These are phyloP conservation scores for Epichloe typhina DNA, from an alignment of 2,329 filamentous ascomycete genomes.

Conservation along the genomic window DNA sequence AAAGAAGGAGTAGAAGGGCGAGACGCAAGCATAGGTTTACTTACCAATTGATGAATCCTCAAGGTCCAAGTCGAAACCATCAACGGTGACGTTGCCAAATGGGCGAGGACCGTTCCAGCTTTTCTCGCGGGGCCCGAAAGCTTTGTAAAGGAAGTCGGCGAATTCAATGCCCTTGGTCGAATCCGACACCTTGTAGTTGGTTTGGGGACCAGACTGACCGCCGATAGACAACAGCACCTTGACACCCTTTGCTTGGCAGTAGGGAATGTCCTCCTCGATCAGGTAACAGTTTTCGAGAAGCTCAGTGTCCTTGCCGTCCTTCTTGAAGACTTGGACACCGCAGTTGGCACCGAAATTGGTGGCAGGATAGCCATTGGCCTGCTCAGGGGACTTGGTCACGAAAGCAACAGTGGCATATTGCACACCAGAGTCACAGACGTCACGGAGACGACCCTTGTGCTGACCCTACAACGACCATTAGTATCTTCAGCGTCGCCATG, in stretches of 20 bases:
- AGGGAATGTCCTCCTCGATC: conserved; percentile 26
- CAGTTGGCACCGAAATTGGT: conserved; percentile 29
- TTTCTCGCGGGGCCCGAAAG: conserved; percentile 24
- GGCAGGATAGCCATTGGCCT: conserved; percentile 21
- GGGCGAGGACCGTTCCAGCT: conserved; percentile 23
- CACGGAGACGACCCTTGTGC: conserved; percentile 18
- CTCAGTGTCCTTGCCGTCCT: conserved; percentile 13
- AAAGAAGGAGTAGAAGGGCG: too few species aligned
- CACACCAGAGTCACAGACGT: conserved; percentile 24
- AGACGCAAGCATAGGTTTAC: conserved; percentile 1
- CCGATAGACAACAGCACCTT: conserved; percentile 31
- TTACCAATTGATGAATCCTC: conserved; percentile 19
- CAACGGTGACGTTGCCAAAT: conserved; percentile 23
- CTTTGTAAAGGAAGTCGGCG: conserved; percentile 24
- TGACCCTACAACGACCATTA: conserved; percentile 20
- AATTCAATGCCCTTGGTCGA: conserved; percentile 21
- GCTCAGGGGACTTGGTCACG: conserved; percentile 25
- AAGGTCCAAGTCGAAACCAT: conserved; percentile 32
- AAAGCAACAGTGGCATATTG: conserved; percentile 26
- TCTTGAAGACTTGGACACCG: conserved; percentile 13
- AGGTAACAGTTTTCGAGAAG: conserved; percentile 22
- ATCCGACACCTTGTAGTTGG: conserved; percentile 21
- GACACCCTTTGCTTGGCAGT: conserved; percentile 27
- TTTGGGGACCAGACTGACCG: conserved; percentile 15
- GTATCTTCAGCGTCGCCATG: background rate